These are phyloP conservation scores for Salvia hispanica DNA, from an alignment of 257 asterid species.

Conservation along the genomic window DNA sequence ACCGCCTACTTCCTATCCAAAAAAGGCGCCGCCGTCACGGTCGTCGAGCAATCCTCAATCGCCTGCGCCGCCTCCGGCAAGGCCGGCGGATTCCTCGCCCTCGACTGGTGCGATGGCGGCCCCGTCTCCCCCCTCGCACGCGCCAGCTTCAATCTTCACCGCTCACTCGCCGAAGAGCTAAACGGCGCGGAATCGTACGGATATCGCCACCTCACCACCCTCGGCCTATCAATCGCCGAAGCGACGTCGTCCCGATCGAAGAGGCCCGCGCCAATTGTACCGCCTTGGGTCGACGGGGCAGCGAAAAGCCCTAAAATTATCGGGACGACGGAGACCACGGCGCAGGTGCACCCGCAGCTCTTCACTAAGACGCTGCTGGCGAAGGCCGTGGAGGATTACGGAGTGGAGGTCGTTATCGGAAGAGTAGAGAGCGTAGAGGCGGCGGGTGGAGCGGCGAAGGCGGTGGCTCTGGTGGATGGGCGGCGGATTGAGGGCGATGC, in stretches of 20 bases:
- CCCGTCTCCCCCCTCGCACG: slow-evolving; percentile 75
- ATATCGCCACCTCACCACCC: slow-evolving; percentile 74
- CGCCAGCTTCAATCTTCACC: slow-evolving; percentile 91
- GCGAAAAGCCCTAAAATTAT: slow-evolving; percentile 62
- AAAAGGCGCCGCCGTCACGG: slow-evolving; percentile 71
- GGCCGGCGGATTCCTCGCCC: slow-evolving; percentile 91
- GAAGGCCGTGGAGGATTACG: slow-evolving; percentile 71
- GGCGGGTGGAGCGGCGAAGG: slow-evolving; percentile 58
- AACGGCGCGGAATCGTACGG: slow-evolving; percentile 75
- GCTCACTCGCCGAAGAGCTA: slow-evolving; percentile 71
- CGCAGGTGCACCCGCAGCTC: slow-evolving; percentile 85
- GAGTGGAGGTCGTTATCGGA: slow-evolving; percentile 65
- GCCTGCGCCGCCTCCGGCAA: slow-evolving; percentile 96
- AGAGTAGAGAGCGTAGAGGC: slow-evolving; percentile 60
- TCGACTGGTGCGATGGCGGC: slow-evolving; percentile 85
- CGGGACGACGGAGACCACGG: slow-evolving; percentile 75
- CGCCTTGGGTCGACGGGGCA: slow-evolving; percentile 78
- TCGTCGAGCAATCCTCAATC: slow-evolving; percentile 77
- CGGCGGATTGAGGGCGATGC: slow-evolving; percentile 58
- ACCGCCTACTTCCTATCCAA: slow-evolving; percentile 80
- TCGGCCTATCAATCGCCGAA: slow-evolving; percentile 61
- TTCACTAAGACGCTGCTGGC: slow-evolving; percentile 57
- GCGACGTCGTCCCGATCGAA: slow-evolving; percentile 33
- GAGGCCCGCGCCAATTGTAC: slow-evolving; percentile 40
- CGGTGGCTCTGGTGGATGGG: slow-evolving; percentile 69